phyloP scores from a whole-genome alignment of 2,329 filamentous ascomycete genomes.

The Aureobasidium sp. region DNA sequence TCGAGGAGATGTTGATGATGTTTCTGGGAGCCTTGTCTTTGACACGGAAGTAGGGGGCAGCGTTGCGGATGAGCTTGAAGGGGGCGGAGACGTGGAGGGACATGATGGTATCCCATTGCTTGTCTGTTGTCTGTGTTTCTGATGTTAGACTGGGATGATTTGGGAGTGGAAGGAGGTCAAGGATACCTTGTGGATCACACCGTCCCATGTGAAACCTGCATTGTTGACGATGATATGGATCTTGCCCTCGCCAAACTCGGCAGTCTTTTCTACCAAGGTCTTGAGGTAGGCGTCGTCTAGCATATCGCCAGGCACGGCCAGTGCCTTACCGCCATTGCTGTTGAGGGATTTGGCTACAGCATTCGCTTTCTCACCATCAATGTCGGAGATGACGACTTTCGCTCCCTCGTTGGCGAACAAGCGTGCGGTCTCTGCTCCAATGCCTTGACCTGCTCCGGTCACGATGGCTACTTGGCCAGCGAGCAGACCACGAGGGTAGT shows the following conservation, averaged over 20 bases:
- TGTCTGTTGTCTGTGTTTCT: slow-evolving; percentile 61
- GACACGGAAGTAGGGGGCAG: slow-evolving; percentile 80
- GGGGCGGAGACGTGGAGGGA: slow-evolving; percentile 77
- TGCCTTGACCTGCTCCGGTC: slow-evolving; percentile 79
- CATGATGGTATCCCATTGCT: slow-evolving; percentile 86
- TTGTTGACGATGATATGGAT: slow-evolving; percentile 91
- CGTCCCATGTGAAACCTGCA: slow-evolving; percentile 89
- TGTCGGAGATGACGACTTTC: slow-evolving; percentile 75
- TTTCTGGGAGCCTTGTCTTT: slow-evolving; percentile 71
- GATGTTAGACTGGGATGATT: not conserved
- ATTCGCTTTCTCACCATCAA: slow-evolving; percentile 65
- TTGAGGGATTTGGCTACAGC: slow-evolving; percentile 66
- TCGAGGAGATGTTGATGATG: slow-evolving; percentile 79
- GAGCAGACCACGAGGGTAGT: slow-evolving; percentile 76
- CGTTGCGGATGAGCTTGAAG: slow-evolving; percentile 73
- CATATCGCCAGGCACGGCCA: slow-evolving; percentile 71
- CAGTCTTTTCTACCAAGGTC: slow-evolving; percentile 64
- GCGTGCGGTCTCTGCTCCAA: slow-evolving; percentile 75
- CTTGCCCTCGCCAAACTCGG: slow-evolving; percentile 76
- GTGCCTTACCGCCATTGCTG: slow-evolving; percentile 56
- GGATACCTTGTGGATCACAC: slow-evolving; percentile 71
- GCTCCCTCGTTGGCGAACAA: slow-evolving; percentile 85
- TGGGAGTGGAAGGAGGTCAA: not conserved
- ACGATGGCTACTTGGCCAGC: slow-evolving; percentile 78
- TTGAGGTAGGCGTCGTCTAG: slow-evolving; percentile 64